Evolutionary conservation across 2,329 filamentous ascomycete species (phyloP).

Genomic region (Trichocomaceae sp.): DNA sequence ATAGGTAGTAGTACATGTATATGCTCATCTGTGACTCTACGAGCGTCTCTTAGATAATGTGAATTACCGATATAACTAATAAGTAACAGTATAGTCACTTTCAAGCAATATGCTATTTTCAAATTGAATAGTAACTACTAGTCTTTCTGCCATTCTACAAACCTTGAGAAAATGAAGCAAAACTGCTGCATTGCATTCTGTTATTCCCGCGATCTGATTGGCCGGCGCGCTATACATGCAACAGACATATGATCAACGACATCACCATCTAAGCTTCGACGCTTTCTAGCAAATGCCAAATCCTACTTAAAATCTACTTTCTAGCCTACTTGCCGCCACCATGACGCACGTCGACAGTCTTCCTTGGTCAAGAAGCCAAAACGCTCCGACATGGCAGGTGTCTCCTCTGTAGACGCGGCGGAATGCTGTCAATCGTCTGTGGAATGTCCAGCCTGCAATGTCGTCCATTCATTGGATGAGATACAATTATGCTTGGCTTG

Average conservation of each 20-base stretch:
- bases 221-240: background rate
- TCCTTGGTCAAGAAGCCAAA: background rate
- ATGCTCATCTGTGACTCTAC: no score
- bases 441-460: conserved; percentile 6
- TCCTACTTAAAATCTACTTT: background rate
- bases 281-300: background rate
- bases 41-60: no score
- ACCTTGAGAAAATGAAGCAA: background rate
- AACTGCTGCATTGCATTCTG: no score
- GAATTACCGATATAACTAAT: background rate
- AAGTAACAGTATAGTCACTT: no score
- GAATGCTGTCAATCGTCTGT: conserved; percentile 7
- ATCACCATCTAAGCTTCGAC: background rate
- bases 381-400: background rate
- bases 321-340: background rate
- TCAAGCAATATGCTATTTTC: no score
- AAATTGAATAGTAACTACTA: background rate
- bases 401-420: conserved; percentile 5
- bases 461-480: background rate
- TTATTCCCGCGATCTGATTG: background rate
- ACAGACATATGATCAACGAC: no score
- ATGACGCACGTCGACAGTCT: background rate
- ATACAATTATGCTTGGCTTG: background rate
- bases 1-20: no score
- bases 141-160: no score